Conservation (phyloP, 768 basidiomycete species). For the Xerocomus brunneocitrinus region DNA sequence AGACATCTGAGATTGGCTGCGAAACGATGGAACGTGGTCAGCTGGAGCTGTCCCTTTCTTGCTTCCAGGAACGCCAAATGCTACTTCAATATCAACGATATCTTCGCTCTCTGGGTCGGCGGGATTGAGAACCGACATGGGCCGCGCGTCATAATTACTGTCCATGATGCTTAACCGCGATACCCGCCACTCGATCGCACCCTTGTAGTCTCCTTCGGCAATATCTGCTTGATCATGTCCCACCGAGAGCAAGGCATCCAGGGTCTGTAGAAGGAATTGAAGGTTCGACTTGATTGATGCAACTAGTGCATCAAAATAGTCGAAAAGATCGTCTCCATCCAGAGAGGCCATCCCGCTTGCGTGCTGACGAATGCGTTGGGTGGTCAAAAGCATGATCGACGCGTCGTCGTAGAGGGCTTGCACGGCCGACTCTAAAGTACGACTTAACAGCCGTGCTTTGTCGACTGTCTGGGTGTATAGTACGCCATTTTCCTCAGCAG, state of each 20-base stretch:
- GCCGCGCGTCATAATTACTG: constrained; percentile 43
- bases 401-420: constrained; percentile 77
- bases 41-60: constrained; percentile 23
- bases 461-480: constrained; percentile 63
- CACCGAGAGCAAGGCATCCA: constrained; percentile 57
- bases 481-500: constrained; percentile 39
- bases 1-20: constrained; percentile 33
- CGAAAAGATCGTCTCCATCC: constrained; percentile 27
- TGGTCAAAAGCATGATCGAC: constrained; percentile 51
- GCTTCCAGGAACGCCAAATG: constrained; percentile 39
- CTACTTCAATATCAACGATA: constrained; percentile 55
- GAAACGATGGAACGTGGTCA: constrained; percentile 26
- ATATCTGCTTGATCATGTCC: constrained; percentile 71
- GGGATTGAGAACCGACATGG: constrained; percentile 35
- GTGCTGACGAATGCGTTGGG: constrained; percentile 39
- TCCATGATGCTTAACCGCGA: constrained; percentile 64
- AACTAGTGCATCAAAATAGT: constrained; percentile 47
- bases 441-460: constrained; percentile 61
- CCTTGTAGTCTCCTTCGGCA: constrained; percentile 65
- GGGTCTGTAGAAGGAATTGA: constrained; percentile 48
- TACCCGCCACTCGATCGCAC: constrained; percentile 74
- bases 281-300: constrained; percentile 55
- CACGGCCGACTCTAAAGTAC: constrained; percentile 62
- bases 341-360: constrained; percentile 1
- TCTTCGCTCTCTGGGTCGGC: constrained; percentile 45